Evolutionary conservation across 2,329 filamentous ascomycete genomes (phyloP).

Genomic region (Cladosporium sp.): DNA sequence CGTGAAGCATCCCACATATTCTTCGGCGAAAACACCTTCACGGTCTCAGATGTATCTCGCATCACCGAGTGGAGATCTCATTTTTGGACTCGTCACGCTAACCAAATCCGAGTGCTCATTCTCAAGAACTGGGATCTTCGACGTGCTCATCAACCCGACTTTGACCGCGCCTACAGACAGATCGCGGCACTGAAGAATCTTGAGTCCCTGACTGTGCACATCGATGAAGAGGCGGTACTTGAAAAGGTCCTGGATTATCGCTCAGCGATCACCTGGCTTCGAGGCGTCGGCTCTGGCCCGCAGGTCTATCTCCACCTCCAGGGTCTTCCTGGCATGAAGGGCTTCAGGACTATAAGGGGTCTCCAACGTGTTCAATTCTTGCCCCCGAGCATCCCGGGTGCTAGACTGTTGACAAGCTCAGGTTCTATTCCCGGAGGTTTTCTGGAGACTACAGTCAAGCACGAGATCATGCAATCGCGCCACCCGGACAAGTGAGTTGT

Average conservation of each 20-base stretch:
- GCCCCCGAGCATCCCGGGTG: background rate
- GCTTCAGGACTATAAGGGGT: slow-evolving; percentile 17
- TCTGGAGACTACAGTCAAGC: slow-evolving; percentile 22
- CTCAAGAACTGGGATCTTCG: background rate
- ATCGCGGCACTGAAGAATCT: background rate
- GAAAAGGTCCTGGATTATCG: background rate
- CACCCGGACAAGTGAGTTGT: background rate
- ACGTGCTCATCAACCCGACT: background rate
- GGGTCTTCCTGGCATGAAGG: slow-evolving; percentile 17
- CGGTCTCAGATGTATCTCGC: background rate
- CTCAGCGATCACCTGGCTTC: background rate
- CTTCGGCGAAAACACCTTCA: slow-evolving; percentile 15
- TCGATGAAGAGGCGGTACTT: background rate
- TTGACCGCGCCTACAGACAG: background rate
- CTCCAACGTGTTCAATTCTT: background rate
- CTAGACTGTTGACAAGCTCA: background rate
- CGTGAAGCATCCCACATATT: slow-evolving; percentile 19
- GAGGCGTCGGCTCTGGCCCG: background rate
- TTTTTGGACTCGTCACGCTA: background rate
- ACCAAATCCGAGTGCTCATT: background rate
- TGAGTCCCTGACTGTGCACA: background rate
- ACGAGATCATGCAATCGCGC: slow-evolving; percentile 19
- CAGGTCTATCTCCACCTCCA: slow-evolving; percentile 17
- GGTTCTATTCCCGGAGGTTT: slow-evolving; percentile 25
- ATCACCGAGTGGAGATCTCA: background rate